Evolutionary conservation across 2,329 filamentous ascomycete species (phyloP), one percentile per base, ranked within the genome.

Genomic region (Claviceps citrina): DNA sequence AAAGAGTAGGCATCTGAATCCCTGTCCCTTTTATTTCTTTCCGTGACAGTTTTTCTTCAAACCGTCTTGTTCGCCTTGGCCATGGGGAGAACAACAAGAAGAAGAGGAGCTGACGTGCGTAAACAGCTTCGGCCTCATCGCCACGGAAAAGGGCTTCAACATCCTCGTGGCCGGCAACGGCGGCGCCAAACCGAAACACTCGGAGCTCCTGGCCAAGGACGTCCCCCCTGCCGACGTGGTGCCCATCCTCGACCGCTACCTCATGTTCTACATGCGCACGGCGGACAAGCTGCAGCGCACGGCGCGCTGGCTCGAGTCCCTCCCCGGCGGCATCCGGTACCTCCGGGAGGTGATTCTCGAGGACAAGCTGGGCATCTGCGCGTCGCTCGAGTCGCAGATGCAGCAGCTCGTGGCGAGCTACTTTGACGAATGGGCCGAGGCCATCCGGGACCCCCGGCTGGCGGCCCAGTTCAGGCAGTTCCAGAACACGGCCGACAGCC

Each of bases 201-300:
- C 80, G 1, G 84, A 93, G 51, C 69, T 94, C 2, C 71, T 94
- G 1, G 84, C 84, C 44, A 87, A 86, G 55, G 85, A 94, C 51
- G 84, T 93, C 0, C 76, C 84, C 0, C 81, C 84, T 0, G 76
- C 84, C 38, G 81, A 93, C 51, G 78, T 93, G 7, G 70, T 93
- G 7, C 76, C 84, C 1, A 81, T 94, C 43, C 67, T 94, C 3
- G 87, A 94, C 57, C 78, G 87, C 33, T 94, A 91, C 54, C 71
- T 94, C 19, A 84, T 87, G 62, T 89, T 94, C 66, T 94, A 94
- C 63, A 91, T 94, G 52, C 82, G 85, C 48, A 93, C 87, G 0
- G 86, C 84, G 33, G 86, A 94, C 63, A 86, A 83, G 54, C 74
- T 94, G 0, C 85, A 94, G 60, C 75, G 86, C 37, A 94, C 86